phyloP scores from a whole-genome alignment of 2,329 filamentous ascomycete genomes.

The Aquanectria penicillioides region DNA sequence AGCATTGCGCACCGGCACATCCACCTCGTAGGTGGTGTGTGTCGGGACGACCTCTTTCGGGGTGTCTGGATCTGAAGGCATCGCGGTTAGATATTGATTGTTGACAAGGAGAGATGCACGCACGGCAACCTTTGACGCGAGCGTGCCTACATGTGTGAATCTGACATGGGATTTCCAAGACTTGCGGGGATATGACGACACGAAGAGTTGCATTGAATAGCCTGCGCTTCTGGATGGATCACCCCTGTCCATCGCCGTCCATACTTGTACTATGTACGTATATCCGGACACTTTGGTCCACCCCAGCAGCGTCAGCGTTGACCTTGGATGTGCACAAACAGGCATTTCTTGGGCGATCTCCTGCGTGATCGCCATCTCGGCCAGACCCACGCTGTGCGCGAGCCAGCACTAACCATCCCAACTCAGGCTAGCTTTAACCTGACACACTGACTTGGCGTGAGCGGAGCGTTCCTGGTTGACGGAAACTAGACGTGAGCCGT shows the following conservation, averaged over 20 bases:
- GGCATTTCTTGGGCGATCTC: no score
- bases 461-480: not conserved
- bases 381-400: no score
- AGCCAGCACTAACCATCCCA: no score
- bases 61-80: slow-evolving; percentile 23
- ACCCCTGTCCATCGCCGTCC: slow-evolving; percentile 2
- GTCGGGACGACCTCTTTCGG: slow-evolving; percentile 32
- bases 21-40: slow-evolving; percentile 41
- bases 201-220: slow-evolving; percentile 3
- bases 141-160: slow-evolving; percentile 34
- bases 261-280: no score
- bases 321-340: no score
- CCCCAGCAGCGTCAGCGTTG: not conserved
- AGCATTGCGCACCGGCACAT: slow-evolving; percentile 33
- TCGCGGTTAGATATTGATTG: not conserved
- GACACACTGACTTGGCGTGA: no score
- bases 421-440: no score
- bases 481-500: not conserved
- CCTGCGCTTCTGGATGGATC: not conserved
- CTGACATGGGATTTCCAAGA: slow-evolving; percentile 16
- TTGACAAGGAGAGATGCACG: slow-evolving; percentile 15
- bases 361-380: no score
- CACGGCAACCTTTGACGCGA: slow-evolving; percentile 13
- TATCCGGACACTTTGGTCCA: not conserved
- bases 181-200: slow-evolving; percentile 41